Conservation (phyloP, 129 eudicot species). For the Flaveria linearis region DNA sequence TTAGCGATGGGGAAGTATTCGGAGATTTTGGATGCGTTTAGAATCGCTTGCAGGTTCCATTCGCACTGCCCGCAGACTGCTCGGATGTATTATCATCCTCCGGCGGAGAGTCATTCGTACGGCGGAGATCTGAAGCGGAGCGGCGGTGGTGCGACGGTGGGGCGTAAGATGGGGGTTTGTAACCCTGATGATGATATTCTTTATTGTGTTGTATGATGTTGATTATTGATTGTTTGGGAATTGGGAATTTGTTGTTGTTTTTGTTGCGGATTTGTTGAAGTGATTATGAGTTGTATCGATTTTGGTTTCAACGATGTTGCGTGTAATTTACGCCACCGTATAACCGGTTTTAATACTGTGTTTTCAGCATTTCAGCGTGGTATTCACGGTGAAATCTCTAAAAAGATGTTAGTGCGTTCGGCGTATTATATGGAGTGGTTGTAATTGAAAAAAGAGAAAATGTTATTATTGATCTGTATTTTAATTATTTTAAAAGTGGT, state of each 20-base stretch:
- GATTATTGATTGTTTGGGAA: not conserved
- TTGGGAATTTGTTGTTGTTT: not conserved
- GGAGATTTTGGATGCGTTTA: conserved; percentile 73
- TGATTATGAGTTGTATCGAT: not conserved
- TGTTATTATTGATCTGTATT: too few species aligned
- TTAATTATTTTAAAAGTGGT: too few species aligned
- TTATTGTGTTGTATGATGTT: conserved; percentile 14
- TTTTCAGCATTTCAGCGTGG: too few species aligned
- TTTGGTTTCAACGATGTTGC: not conserved
- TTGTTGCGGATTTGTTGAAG: not conserved
- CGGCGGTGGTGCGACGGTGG: conserved; percentile 23
- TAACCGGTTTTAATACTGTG: too few species aligned
- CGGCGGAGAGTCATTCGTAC: conserved; percentile 43
- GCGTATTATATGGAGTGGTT: too few species aligned
- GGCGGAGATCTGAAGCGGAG: conserved; percentile 26
- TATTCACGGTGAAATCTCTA: too few species aligned
- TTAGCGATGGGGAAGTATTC: conserved; percentile 60
- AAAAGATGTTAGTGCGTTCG: too few species aligned
- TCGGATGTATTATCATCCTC: conserved; percentile 93
- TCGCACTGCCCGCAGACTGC: conserved; percentile 98
- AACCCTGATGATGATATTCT: conserved; percentile 25
- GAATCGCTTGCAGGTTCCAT: conserved; percentile 73
- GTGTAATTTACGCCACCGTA: not conserved
- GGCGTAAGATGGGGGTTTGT: conserved; percentile 4
- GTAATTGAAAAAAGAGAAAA: too few species aligned